phyloP scores from a whole-genome alignment of 2,329 filamentous ascomycete species.

The Volutella citrinella region DNA sequence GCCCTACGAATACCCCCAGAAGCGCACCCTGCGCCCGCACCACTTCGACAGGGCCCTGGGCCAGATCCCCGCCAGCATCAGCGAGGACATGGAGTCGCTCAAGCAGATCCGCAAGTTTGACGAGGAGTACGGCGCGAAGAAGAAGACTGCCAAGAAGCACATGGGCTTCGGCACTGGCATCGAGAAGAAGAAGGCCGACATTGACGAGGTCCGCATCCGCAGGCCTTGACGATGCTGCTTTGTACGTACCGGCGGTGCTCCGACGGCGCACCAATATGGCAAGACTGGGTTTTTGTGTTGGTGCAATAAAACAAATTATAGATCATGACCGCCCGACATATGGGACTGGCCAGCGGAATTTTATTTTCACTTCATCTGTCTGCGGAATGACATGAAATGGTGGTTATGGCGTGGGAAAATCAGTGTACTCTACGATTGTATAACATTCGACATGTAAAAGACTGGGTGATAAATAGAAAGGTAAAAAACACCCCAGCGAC shows the following conservation, averaged over 20 bases:
- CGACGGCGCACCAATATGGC: no score
- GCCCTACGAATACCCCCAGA: slow-evolving; percentile 60
- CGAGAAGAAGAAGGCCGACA: slow-evolving; percentile 33
- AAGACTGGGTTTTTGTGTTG: slow-evolving; percentile 2
- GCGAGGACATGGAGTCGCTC: slow-evolving; percentile 86
- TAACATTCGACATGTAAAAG: slow-evolving; percentile 10
- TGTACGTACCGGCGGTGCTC: no score
- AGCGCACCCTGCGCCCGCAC: slow-evolving; percentile 48
- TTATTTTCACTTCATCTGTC: no score
- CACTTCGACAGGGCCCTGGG: slow-evolving; percentile 86
- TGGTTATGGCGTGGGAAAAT: slow-evolving; percentile 3
- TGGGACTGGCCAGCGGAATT: slow-evolving; percentile 6
- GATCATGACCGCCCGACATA: slow-evolving; percentile 9
- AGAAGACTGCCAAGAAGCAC: slow-evolving; percentile 56
- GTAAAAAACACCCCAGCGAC: no score
- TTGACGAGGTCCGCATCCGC: slow-evolving; percentile 45
- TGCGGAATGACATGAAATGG: no score
- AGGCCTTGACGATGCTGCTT: no score
- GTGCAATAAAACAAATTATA: no score
- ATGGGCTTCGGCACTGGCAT: slow-evolving; percentile 58
- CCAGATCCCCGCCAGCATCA: slow-evolving; percentile 90
- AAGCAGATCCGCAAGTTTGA: slow-evolving; percentile 91
- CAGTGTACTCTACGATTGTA: slow-evolving; percentile 17
- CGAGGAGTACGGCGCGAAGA: slow-evolving; percentile 86
- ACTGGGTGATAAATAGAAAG: no score